Evolutionary conservation across 2,329 filamentous ascomycete genomes (phyloP), one percentile per base, ranked within the genome.

Genomic region (Diaporthe sp.): DNA sequence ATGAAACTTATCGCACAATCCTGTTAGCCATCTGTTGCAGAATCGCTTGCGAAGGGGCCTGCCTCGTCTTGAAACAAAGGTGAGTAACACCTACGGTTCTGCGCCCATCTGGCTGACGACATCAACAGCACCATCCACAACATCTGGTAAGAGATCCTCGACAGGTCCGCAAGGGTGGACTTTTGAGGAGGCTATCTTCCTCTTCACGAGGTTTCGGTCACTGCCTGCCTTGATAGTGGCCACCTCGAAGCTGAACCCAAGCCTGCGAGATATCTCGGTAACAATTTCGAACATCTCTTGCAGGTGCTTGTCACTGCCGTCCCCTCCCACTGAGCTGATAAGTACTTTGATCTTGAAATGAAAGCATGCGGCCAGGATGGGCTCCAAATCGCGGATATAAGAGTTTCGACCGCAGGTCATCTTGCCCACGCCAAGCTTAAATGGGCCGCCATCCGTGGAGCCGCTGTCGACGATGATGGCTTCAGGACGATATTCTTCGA

Each of bases 241-340:
- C 15, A 65, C 25, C 25, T 65, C 34, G 15, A 65, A 65, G 15
- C 39, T 44, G 39, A 44, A 65, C 1, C 60, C 60, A 12, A 44
- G 25, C 60, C 39, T 44, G 37, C 9, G 1, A 9, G 60, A 17
- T n/a, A 65, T 65, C 39, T 46, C 60, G 7, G 22, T 46, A 7
- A 65, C 60, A 10, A 65, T 46, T 5, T 44, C 60, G 0, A 65
- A 22, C n/a, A 65, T 31, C 44, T 73, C 68, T 28, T 72, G 65
- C 19, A 77, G 68, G 46, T 77, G 76, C 34, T 58, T 39, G 44
- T 87, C 83, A 4, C 82, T 84, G 0, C 88, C 88, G 77, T 87
- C 87, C 0, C 88, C 88, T 0, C 88, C 88, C 28, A 75, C 75
- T 39, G 78, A 79, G n/a, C 78, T 74, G n/a, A 80, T 79, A 4